A percentile compares a stretch with the other conserved stretches of the same genome.
These are phyloP conservation scores for Hamigera avellanea DNA, from an alignment of 495 filamentous ascomycete species.

Conservation along the genomic window DNA sequence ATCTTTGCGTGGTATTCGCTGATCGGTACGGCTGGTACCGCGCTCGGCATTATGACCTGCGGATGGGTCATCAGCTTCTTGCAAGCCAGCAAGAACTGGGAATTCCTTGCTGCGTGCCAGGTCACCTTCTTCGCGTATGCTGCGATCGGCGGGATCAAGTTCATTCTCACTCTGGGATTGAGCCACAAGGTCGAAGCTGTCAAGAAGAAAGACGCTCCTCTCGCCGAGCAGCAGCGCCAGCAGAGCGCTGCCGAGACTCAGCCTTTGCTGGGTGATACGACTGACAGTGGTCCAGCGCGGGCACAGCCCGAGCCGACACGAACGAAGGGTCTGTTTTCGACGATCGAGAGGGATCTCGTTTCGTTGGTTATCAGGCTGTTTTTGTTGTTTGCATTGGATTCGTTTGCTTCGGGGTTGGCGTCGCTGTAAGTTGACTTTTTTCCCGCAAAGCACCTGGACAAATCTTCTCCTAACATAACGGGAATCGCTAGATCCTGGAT, in stretches of 20 bases:
- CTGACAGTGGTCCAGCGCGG: not conserved
- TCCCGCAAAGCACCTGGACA: not conserved
- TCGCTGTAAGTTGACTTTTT: conserved; percentile 38
- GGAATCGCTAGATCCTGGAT: conserved; percentile 57
- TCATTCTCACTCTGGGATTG: conserved; percentile 45
- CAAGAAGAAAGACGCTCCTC: conserved; percentile 9
- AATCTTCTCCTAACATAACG: conserved; percentile 1
- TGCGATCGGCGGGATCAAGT: conserved; percentile 54
- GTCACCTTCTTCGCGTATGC: conserved; percentile 61
- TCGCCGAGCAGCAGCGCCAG: not conserved
- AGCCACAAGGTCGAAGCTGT: conserved; percentile 50
- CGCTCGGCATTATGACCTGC: conserved; percentile 51
- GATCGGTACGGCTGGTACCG: conserved; percentile 49
- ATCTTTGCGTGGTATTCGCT: conserved; percentile 78
- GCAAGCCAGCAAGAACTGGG: conserved; percentile 36
- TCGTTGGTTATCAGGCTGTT: conserved; percentile 58
- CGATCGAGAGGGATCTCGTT: conserved; percentile 45
- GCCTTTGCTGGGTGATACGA: conserved; percentile 33
- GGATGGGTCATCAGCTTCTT: conserved; percentile 53
- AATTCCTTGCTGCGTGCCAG: conserved; percentile 49
- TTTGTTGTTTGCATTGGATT: conserved; percentile 67
- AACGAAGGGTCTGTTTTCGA: conserved; percentile 25
- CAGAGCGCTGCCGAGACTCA: conserved; percentile 22
- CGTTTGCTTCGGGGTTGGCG: conserved; percentile 67
- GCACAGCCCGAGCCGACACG: conserved; percentile 4